Conservation (phyloP, 2,329 filamentous ascomycete genomes). For the Helminthosporium solani region DNA sequence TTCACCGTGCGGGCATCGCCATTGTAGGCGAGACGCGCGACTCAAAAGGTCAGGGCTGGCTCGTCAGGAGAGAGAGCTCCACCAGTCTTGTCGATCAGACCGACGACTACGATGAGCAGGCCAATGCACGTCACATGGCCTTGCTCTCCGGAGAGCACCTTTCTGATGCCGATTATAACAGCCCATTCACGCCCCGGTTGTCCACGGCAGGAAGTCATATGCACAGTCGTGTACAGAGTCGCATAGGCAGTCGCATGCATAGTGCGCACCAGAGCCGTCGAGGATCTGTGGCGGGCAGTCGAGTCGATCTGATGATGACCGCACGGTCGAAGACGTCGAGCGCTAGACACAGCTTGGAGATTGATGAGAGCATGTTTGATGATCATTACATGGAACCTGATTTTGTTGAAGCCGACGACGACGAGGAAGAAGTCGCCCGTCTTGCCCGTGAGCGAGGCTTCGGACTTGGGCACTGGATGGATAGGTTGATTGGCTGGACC, state of each 20-base stretch:
- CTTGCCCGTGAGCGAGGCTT: conserved; percentile 55
- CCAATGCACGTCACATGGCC: conserved; percentile 27
- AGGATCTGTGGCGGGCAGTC: conserved; percentile 37
- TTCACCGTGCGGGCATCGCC: conserved; percentile 58
- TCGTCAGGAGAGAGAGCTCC: conserved; percentile 56
- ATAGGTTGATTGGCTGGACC: conserved; percentile 59
- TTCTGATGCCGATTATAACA: conserved; percentile 34
- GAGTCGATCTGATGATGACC: conserved; percentile 41
- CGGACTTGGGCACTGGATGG: conserved; percentile 58
- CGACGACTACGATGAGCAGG: conserved; percentile 36
- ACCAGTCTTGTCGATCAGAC: conserved; percentile 52
- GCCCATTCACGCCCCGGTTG: conserved; percentile 28
- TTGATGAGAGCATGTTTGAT: conserved; percentile 23
- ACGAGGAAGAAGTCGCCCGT: conserved; percentile 56
- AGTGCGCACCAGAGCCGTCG: conserved; percentile 43
- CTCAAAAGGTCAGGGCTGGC: conserved; percentile 64
- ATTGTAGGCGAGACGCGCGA: conserved; percentile 59
- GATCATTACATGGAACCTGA: conserved; percentile 45
- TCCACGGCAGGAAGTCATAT: conserved; percentile 38
- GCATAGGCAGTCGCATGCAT: conserved; percentile 41
- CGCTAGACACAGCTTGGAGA: conserved; percentile 34
- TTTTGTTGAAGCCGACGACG: conserved; percentile 52
- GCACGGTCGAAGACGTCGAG: conserved; percentile 19
- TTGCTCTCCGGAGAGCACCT: conserved; percentile 38
- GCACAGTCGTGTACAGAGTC: conserved; percentile 40